Base-by-base conservation (phyloP, 345 rosid species). In the Kandelia obovata region DNA sequence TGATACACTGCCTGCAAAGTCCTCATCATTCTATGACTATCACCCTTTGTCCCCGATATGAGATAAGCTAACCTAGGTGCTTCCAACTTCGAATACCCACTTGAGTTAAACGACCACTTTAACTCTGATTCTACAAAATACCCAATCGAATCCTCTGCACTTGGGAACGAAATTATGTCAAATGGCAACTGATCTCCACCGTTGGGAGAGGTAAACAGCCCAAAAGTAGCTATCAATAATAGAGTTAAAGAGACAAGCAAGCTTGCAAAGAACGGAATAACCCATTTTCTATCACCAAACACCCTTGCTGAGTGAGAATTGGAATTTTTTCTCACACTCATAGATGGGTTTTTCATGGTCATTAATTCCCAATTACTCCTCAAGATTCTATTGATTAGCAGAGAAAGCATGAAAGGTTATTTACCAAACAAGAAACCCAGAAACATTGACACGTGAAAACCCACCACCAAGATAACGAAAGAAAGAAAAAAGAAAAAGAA, bases 1-100 rank as follows among this genome's bases (percentile, higher is more conserved):
- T 93, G 98, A 74, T 90, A 93, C 32, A 93, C 93, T 20, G 94
- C 97, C 74, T 90, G 93, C 73, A 93, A 82, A 25, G 98, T 93
- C 80, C 98, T 89, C 90, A 93, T 75, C 92, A 93, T 83, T 75
- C 98, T 89, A 67, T 83, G 91, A 72, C 89, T 86, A 78, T 93
- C 97, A 6, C 98, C 98, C 79, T 90, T 93, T 16, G 98, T 93
- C 32, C 98, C 98, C 0, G 97, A 93, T 73, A 93, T 89, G 43
- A 93, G 83, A 83, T 90, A 93, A 63, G 98, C 98, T 66, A 93
- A 75, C 76, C 96, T 85, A 64, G 98, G 96, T 10, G 85, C 80
- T 65, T 85, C 89, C 26, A 68, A 31, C 64, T 78, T 73, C 4
- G 67, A 67, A 58, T 61, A 19, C 65, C 5, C 43, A 16, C 68